Percentiles rank a stretch among this genome's conserved stretches.
Conservation (phyloP, 2,329 filamentous ascomycete species). For the Hymenotorrendiella dingleyae region DNA sequence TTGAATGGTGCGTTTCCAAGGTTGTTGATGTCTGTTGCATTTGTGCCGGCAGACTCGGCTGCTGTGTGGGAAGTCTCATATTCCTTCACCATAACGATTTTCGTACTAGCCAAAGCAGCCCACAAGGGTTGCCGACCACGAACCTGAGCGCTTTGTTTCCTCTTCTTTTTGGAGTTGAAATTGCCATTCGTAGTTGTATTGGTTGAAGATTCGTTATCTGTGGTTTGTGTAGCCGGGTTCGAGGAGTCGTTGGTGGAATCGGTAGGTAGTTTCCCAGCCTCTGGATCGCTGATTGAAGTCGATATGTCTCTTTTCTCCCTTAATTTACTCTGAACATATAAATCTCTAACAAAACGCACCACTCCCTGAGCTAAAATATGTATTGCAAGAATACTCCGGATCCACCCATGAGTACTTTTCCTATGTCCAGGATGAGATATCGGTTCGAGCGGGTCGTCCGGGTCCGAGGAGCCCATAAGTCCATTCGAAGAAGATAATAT, state of each 20-base stretch:
- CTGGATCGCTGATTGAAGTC: conserved; percentile 51
- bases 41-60: conserved; percentile 66
- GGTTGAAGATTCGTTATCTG: conserved; percentile 23
- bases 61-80: conserved; percentile 76
- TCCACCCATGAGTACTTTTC: conserved; percentile 57
- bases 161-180: conserved; percentile 68
- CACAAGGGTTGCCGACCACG: conserved; percentile 87
- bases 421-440: conserved; percentile 43
- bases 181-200: conserved; percentile 16
- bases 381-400: conserved; percentile 63
- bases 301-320: conserved; percentile 50
- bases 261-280: conserved; percentile 48
- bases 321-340: conserved; percentile 47
- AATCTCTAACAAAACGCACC: conserved; percentile 63
- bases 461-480: conserved; percentile 22
- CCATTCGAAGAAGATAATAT: conserved; percentile 24
- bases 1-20: conserved; percentile 71
- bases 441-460: conserved; percentile 44
- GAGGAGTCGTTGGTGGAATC: conserved; percentile 46
- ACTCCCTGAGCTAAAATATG: conserved; percentile 71
- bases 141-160: conserved; percentile 87
- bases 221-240: conserved; percentile 16
- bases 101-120: conserved; percentile 91
- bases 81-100: conserved; percentile 92
- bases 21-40: conserved; percentile 71